phyloP scores from a whole-genome alignment of 371 early-diverging fungal genomes.

The Syncephalastrum contaminatum region DNA sequence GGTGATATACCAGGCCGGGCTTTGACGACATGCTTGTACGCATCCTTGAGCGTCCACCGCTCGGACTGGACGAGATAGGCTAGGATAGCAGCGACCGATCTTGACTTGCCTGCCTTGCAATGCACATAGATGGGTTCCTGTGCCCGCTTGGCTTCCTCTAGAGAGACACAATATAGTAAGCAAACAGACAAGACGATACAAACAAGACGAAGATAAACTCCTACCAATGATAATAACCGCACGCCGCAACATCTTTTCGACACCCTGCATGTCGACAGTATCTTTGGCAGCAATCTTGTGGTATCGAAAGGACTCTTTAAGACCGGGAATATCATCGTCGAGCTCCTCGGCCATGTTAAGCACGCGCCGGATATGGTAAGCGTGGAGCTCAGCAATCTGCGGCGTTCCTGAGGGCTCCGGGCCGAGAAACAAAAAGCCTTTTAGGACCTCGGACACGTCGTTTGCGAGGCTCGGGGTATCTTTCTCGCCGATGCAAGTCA shows the following conservation, averaged over 20 bases:
- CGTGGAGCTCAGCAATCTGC: conserved; percentile 38
- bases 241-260: conserved; percentile 46
- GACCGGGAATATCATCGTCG: conserved; percentile 56
- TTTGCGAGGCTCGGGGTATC: conserved; percentile 1
- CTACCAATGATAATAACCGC: conserved; percentile 63
- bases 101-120: conserved; percentile 84
- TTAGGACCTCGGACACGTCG: conserved; percentile 52
- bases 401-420: conserved; percentile 51
- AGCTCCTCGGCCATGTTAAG: conserved; percentile 69
- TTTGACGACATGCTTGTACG: conserved; percentile 70
- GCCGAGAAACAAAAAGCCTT: conserved; percentile 59
- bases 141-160: conserved; percentile 39
- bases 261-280: conserved; percentile 60
- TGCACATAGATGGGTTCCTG: conserved; percentile 77
- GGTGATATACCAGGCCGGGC: conserved; percentile 73
- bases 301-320: conserved; percentile 40
- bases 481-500: too few relatives aligned
- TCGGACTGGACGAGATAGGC: conserved; percentile 70
- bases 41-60: conserved; percentile 68
- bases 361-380: conserved; percentile 47
- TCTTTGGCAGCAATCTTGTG: conserved; percentile 60
- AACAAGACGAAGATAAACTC: conserved; percentile 8
- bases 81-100: conserved; percentile 77
- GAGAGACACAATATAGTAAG: neutral
- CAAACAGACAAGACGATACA: conserved; percentile 5